Evolutionary conservation across 768 basidiomycete genomes (phyloP).

Genomic region (Paxillus ammoniavirescens): DNA sequence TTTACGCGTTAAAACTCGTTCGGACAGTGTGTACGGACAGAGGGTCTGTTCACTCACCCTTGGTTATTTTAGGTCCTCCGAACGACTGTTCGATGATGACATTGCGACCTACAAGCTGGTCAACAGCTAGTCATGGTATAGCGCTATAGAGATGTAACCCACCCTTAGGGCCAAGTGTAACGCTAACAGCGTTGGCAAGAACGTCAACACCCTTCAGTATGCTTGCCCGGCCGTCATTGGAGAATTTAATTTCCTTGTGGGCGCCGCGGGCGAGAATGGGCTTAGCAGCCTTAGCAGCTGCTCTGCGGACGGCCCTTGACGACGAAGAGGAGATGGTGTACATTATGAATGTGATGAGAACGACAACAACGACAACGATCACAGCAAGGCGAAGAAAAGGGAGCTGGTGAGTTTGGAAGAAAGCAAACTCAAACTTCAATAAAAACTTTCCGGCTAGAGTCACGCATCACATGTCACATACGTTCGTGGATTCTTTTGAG

Average conservation of each 20-base stretch:
- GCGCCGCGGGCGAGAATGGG: slow-evolving; percentile 65
- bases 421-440: too few relatives aligned
- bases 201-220: slow-evolving; percentile 96
- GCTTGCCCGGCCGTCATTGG: slow-evolving; percentile 89
- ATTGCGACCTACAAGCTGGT: slow-evolving; percentile 67
- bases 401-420: too few relatives aligned
- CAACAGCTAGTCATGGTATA: slow-evolving; percentile 1
- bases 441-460: too few relatives aligned
- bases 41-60: slow-evolving; percentile 51
- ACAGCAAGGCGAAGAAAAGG: too few relatives aligned
- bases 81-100: slow-evolving; percentile 97
- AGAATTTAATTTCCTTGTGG: slow-evolving; percentile 97
- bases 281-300: slow-evolving; percentile 54
- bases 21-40: too few relatives aligned
- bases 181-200: slow-evolving; percentile 94
- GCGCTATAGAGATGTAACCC: slow-evolving; percentile 9
- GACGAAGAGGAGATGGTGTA: slow-evolving; percentile 70
- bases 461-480: too few relatives aligned
- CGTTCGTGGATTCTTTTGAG: too few relatives aligned
- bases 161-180: slow-evolving; percentile 97
- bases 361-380: not conserved
- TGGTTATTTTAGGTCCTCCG: slow-evolving; percentile 93
- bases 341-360: slow-evolving; percentile 42
- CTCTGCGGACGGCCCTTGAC: slow-evolving; percentile 65
- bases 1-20: not conserved